These are phyloP conservation scores for Lathyrus oleraceus DNA, from an alignment of 306 rosid species.

Conservation along the genomic window DNA sequence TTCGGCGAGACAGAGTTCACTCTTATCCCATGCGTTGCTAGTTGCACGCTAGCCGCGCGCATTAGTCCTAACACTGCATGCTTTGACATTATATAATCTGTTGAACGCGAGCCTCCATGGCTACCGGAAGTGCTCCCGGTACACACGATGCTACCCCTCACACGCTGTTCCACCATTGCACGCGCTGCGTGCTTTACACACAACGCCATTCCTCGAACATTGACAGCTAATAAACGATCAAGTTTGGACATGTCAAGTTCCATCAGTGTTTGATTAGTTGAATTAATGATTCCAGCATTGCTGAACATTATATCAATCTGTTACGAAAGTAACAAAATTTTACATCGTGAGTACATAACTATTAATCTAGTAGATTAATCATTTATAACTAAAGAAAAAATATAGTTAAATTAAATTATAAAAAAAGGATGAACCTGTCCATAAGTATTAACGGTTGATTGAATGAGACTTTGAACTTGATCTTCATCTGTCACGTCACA, in stretches of 20 bases:
- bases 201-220: slow-evolving; percentile 42
- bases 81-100: slow-evolving; percentile 39
- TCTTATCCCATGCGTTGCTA: slow-evolving; percentile 46
- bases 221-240: slow-evolving; percentile 39
- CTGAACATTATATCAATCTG: slow-evolving; percentile 58
- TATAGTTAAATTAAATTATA: too few relatives aligned
- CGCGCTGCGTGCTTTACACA: slow-evolving; percentile 56
- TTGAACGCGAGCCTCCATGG: not conserved
- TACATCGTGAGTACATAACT: too few relatives aligned
- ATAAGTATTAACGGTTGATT: slow-evolving; percentile 36
- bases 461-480: slow-evolving; percentile 44
- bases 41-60: slow-evolving; percentile 48
- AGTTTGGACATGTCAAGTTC: slow-evolving; percentile 45
- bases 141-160: slow-evolving; percentile 54
- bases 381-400: too few relatives aligned
- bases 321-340: not conserved
- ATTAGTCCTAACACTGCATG: slow-evolving; percentile 56
- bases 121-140: slow-evolving; percentile 42
- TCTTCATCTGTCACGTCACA: slow-evolving; percentile 60
- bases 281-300: slow-evolving; percentile 43
- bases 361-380: too few relatives aligned
- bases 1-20: slow-evolving; percentile 57
- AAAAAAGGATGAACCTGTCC: slow-evolving; percentile 18
- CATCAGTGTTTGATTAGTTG: slow-evolving; percentile 26
- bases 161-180: slow-evolving; percentile 49